A percentile compares a stretch with the other conserved stretches of the same genome.
These are phyloP conservation scores for Cladosporium sp. DNA, from an alignment of 2,329 filamentous ascomycete species.

Conservation along the genomic window DNA sequence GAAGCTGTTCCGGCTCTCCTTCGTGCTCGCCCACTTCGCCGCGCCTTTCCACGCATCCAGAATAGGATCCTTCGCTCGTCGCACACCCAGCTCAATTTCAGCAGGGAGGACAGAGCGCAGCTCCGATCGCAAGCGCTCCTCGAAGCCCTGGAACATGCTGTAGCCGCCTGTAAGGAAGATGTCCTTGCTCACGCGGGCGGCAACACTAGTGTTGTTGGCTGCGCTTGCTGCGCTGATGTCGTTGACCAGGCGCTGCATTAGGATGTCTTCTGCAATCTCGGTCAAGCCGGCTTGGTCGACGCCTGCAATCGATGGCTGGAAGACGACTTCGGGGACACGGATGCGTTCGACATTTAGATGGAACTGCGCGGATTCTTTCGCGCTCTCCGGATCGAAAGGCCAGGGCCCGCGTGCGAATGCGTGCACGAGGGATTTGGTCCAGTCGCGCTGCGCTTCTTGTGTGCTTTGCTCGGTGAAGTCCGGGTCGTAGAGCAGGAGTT, in stretches of 20 bases:
- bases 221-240: constrained; percentile 28
- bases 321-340: constrained; percentile 98
- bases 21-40: constrained; percentile 72
- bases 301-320: constrained; percentile 96
- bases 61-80: constrained; percentile 72
- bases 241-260: constrained; percentile 70
- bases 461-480: constrained; percentile 91
- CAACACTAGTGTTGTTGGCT: constrained; percentile 46
- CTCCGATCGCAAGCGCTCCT: constrained; percentile 74
- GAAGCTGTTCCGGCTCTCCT: constrained; percentile 60
- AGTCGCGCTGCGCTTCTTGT: constrained; percentile 87
- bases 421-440: constrained; percentile 88
- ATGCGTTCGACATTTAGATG: constrained; percentile 99
- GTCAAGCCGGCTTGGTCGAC: constrained; percentile 94
- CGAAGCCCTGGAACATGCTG: constrained; percentile 81
- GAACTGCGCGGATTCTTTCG: constrained; percentile 79
- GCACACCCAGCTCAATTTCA: constrained; percentile 65
- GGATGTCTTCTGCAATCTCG: constrained; percentile 87
- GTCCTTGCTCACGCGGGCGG: constrained; percentile 74
- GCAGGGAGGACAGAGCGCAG: constrained; percentile 71
- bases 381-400: constrained; percentile 77
- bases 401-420: constrained; percentile 86
- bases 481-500: constrained; percentile 83
- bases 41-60: constrained; percentile 94
- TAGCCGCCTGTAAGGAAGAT: constrained; percentile 95